A percentile compares a stretch with the other conserved stretches of the same genome.
phyloP scores from a whole-genome alignment of 2,329 filamentous ascomycete genomes.

The Sclerotinia spermophila region DNA sequence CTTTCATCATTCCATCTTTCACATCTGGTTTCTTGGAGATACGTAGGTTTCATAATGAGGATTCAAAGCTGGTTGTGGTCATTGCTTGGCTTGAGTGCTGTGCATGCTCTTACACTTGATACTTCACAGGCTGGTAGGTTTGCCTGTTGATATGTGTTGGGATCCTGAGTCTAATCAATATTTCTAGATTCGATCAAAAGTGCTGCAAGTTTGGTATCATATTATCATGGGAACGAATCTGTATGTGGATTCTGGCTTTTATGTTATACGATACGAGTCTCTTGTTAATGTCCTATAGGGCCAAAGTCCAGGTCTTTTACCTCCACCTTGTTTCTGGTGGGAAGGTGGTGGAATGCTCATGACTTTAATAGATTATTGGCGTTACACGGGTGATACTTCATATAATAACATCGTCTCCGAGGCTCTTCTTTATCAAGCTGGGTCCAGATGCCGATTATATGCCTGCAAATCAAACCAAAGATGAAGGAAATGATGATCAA shows the following conservation, averaged over 20 bases:
- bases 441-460: conserved; percentile 72
- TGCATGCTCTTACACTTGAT: conserved; percentile 29
- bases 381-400: conserved; percentile 67
- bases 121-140: conserved; percentile 30
- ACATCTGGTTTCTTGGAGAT: background rate
- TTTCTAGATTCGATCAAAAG: conserved; percentile 37
- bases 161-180: background rate
- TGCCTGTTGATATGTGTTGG: background rate
- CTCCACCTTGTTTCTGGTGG: conserved; percentile 52
- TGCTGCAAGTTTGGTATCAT: conserved; percentile 48
- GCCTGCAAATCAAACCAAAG: conserved; percentile 64
- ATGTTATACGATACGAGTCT: conserved; percentile 39
- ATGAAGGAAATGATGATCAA: conserved; percentile 67
- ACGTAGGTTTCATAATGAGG: conserved; percentile 27
- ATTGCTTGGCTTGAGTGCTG: conserved; percentile 22
- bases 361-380: conserved; percentile 78
- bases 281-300: conserved; percentile 45
- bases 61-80: conserved; percentile 27
- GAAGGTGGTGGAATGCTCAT: conserved; percentile 71
- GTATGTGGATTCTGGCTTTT: conserved; percentile 28
- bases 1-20: conserved; percentile 10
- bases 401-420: conserved; percentile 62
- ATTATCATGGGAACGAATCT: conserved; percentile 50
- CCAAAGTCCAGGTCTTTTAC: conserved; percentile 47
- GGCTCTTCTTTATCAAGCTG: conserved; percentile 70